A percentile compares a stretch with the other conserved stretches of the same genome.
Conservation (phyloP, 306 rosid genomes). For the Canavalia ensiformis region DNA sequence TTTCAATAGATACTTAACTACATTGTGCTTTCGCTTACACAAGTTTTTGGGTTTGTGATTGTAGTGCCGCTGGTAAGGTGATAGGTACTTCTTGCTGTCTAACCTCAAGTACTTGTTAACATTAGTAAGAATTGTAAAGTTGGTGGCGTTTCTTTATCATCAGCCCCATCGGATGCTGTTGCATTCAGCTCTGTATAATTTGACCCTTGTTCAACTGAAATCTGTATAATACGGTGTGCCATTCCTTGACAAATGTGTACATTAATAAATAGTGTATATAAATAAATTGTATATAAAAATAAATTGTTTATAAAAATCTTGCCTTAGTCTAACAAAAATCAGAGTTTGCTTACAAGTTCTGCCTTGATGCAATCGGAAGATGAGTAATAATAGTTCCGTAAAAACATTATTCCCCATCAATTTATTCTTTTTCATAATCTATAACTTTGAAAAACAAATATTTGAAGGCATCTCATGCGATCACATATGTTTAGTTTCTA, state of each 20-base stretch:
- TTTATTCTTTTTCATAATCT: background rate
- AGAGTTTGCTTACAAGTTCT: background rate
- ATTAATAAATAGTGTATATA: too few relatives aligned
- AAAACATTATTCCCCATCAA: background rate
- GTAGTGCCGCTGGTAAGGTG: constrained; percentile 78
- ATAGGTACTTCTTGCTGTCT: constrained; percentile 23
- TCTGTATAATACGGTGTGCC: constrained; percentile 49
- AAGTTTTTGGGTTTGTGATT: constrained; percentile 48
- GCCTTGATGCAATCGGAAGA: background rate
- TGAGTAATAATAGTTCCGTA: background rate
- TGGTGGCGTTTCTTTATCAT: constrained; percentile 55
- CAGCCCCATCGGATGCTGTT: constrained; percentile 55
- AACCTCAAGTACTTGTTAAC: constrained; percentile 12
- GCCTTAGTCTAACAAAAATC: background rate
- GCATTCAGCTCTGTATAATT: constrained; percentile 51
- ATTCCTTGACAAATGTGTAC: background rate
- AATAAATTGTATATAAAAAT: too few relatives aligned
- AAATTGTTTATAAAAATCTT: too few relatives aligned
- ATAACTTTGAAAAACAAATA: background rate
- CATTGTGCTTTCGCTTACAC: constrained; percentile 23
- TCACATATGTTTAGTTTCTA: background rate
- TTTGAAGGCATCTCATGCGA: background rate
- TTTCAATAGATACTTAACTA: background rate
- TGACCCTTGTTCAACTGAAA: constrained; percentile 36
- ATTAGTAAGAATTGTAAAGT: constrained; percentile 37